phyloP scores from a whole-genome alignment of 83 land plant species.

The Larix sibirica region DNA sequence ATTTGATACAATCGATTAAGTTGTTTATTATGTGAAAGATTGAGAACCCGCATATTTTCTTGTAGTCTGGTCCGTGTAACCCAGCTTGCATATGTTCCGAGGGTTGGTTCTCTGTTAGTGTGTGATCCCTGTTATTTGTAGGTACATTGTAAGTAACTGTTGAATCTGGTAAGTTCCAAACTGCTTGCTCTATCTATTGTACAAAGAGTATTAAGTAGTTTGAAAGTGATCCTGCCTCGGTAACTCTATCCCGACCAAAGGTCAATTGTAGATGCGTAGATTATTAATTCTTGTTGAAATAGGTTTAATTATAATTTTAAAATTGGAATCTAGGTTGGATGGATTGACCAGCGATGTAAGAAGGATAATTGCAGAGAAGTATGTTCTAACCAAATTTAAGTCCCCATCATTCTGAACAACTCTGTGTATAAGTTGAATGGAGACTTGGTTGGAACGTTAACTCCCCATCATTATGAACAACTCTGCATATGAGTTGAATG shows the following conservation, averaged over 20 bases:
- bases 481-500: too few species aligned
- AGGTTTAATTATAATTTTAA: neutral
- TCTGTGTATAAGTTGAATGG: too few species aligned
- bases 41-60: neutral
- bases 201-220: neutral
- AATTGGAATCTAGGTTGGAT: too few species aligned
- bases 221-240: neutral
- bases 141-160: neutral
- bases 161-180: neutral
- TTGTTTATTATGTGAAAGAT: too few species aligned
- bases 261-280: neutral
- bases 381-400: too few species aligned
- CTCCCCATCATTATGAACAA: too few species aligned
- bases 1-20: too few species aligned
- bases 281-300: neutral
- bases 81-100: neutral
- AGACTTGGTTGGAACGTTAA: too few species aligned
- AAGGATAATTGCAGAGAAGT: too few species aligned
- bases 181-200: neutral
- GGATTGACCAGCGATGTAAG: too few species aligned
- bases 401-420: too few species aligned
- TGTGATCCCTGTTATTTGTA: neutral
- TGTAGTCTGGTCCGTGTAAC: neutral
- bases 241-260: neutral
- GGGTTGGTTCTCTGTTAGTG: neutral